These are phyloP conservation scores for Psilocybe cubensis DNA, from an alignment of 768 basidiomycete genomes.

Conservation along the genomic window DNA sequence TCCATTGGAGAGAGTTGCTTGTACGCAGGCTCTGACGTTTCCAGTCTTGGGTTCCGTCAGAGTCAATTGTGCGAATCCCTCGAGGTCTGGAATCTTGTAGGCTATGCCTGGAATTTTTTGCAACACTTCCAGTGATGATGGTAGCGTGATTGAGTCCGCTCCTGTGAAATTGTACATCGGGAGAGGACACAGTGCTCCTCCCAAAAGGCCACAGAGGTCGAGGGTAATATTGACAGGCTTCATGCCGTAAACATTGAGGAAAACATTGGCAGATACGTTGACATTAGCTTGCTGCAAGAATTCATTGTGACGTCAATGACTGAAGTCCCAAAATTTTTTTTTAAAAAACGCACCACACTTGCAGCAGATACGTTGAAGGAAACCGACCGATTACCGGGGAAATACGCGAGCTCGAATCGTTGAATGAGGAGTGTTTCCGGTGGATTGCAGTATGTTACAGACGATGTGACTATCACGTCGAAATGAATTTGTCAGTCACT, in stretches of 20 bases:
- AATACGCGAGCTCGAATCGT: slow-evolving; percentile 76
- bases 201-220: slow-evolving; percentile 79
- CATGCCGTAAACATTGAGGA: slow-evolving; percentile 89
- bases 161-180: slow-evolving; percentile 90
- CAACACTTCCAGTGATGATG: slow-evolving; percentile 57
- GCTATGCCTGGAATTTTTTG: slow-evolving; percentile 76
- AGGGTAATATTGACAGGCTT: slow-evolving; percentile 83
- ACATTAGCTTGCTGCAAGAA: slow-evolving; percentile 70
- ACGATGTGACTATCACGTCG: slow-evolving; percentile 71
- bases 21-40: slow-evolving; percentile 83
- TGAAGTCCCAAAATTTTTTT: slow-evolving; percentile 4
- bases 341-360: slow-evolving; percentile 67
- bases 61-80: slow-evolving; percentile 84
- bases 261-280: slow-evolving; percentile 80
- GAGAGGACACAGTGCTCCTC: slow-evolving; percentile 81
- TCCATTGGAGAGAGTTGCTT: slow-evolving; percentile 91
- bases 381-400: slow-evolving; percentile 71
- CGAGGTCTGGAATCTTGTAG: slow-evolving; percentile 88
- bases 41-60: slow-evolving; percentile 72
- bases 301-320: slow-evolving; percentile 19
- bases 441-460: slow-evolving; percentile 85
- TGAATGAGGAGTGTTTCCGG: slow-evolving; percentile 81
- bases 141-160: slow-evolving; percentile 67
- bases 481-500: background rate
- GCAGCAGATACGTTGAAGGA: slow-evolving; percentile 87